Conservation (phyloP, 164 flowering plant genomes). For the Aristolochia fimbriata region DNA sequence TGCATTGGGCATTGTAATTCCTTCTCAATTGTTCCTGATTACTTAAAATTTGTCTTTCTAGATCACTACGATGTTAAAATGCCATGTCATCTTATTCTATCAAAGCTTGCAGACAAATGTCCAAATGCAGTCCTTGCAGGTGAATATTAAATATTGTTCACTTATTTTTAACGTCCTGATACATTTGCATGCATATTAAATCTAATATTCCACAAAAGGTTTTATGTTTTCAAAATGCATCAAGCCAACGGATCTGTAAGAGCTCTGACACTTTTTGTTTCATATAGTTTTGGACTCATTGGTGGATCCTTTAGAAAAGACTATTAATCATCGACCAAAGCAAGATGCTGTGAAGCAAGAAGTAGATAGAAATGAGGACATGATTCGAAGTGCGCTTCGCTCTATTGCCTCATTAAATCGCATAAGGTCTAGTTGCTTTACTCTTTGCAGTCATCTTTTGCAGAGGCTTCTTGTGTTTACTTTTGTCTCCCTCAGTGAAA, state of each 20-base stretch:
- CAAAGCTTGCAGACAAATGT: conserved; percentile 95
- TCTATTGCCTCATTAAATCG: conserved; percentile 87
- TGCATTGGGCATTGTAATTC: too few relatives aligned
- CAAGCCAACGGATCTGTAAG: too few relatives aligned
- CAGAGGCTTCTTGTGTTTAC: neutral
- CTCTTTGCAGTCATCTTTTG: too few relatives aligned
- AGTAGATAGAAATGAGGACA: conserved; percentile 98
- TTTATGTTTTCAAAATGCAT: too few relatives aligned
- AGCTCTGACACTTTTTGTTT: neutral
- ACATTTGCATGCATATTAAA: neutral
- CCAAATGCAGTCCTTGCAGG: conserved; percentile 97
- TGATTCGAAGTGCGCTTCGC: conserved; percentile 97
- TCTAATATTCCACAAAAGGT: too few relatives aligned
- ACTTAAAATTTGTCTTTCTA: conserved; percentile 8
- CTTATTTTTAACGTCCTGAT: neutral
- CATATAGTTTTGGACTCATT: conserved; percentile 81
- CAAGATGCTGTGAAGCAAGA: conserved; percentile 99
- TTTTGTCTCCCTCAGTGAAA: neutral
- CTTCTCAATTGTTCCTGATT: neutral
- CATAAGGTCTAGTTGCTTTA: conserved; percentile 46
- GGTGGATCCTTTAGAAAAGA: conserved; percentile 95
- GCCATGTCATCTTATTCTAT: conserved; percentile 99
- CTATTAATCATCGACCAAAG: conserved; percentile 85
- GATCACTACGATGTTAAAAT: conserved; percentile 99
- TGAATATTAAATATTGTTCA: conserved; percentile 4